Percentiles rank a stretch among this genome's conserved stretches.
phyloP scores from a whole-genome alignment of 73 alveolate genomes.

The Symbiodinium natans region DNA sequence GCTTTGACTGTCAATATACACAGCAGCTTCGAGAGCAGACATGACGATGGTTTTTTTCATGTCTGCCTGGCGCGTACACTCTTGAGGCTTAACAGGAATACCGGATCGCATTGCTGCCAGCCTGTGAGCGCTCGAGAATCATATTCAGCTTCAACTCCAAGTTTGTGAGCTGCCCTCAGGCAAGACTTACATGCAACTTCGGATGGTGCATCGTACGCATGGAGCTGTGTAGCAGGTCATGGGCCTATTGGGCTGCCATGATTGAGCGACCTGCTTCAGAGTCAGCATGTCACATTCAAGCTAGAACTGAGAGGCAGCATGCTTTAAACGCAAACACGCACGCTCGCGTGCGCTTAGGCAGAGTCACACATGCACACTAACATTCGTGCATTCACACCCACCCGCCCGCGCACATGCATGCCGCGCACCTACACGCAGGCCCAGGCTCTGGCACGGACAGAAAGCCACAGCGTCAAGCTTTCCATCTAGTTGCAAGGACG shows the following conservation, averaged over 20 bases:
- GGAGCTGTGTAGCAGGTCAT: not conserved
- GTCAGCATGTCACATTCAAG: not conserved
- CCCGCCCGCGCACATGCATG: no score
- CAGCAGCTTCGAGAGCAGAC: slow-evolving; percentile 43
- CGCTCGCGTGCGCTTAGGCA: no score
- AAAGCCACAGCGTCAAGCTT: no score
- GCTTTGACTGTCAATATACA: slow-evolving; percentile 21
- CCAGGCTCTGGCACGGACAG: no score
- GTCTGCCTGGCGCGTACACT: slow-evolving; percentile 14
- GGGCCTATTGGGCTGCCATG: slow-evolving; percentile 1
- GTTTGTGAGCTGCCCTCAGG: slow-evolving; percentile 51
- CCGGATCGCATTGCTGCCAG: not conserved
- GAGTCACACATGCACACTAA: no score
- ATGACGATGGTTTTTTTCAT: slow-evolving; percentile 30
- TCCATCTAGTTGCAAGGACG: not conserved
- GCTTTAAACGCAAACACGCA: no score
- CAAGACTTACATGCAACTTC: not conserved
- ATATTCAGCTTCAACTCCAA: slow-evolving; percentile 57
- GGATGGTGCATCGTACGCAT: not conserved
- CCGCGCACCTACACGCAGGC: no score
- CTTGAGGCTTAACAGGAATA: not conserved
- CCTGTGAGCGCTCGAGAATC: slow-evolving; percentile 67
- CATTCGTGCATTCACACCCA: no score
- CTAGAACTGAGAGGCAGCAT: no score
- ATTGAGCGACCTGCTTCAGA: not conserved